A percentile compares a stretch with the other conserved stretches of the same genome.
phyloP scores from a whole-genome alignment of 179 eudicot genomes.

The Monotropa hypopitys region DNA sequence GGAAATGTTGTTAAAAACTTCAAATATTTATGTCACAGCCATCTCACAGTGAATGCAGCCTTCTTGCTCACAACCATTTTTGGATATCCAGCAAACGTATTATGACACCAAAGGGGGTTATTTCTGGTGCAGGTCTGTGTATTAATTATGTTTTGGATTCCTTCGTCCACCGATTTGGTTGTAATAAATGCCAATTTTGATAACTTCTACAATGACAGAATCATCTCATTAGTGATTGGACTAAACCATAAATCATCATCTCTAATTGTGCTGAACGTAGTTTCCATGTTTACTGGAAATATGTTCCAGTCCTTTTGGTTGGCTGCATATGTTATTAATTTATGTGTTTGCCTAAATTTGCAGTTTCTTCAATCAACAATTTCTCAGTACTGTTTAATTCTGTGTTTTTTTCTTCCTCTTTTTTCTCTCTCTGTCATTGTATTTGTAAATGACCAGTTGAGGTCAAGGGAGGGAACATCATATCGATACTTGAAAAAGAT shows the following conservation, averaged over 20 bases:
- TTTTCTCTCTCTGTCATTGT: slow-evolving; percentile 9
- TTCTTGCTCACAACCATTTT: slow-evolving; percentile 46
- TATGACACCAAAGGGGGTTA: slow-evolving; percentile 59
- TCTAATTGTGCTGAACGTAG: too few species aligned
- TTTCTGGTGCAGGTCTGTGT: slow-evolving; percentile 77
- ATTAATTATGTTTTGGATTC: neutral
- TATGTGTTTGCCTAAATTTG: neutral
- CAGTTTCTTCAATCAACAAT: neutral
- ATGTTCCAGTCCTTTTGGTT: neutral
- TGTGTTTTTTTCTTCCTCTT: neutral
- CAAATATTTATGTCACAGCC: slow-evolving; percentile 26
- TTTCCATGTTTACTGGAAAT: neutral
- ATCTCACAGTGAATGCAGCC: slow-evolving; percentile 52
- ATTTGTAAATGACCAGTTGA: slow-evolving; percentile 57
- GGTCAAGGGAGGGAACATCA: slow-evolving; percentile 61
- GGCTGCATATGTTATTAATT: neutral
- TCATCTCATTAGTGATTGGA: neutral
- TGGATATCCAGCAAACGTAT: slow-evolving; percentile 90
- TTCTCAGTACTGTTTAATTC: neutral
- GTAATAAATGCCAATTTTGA: neutral
- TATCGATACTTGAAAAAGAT: slow-evolving; percentile 47
- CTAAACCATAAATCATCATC: neutral
- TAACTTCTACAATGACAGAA: neutral
- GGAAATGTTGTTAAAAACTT: neutral
- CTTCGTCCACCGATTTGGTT: neutral